Conservation (phyloP, 2,329 filamentous ascomycete genomes). For the Fusarium sp. region DNA sequence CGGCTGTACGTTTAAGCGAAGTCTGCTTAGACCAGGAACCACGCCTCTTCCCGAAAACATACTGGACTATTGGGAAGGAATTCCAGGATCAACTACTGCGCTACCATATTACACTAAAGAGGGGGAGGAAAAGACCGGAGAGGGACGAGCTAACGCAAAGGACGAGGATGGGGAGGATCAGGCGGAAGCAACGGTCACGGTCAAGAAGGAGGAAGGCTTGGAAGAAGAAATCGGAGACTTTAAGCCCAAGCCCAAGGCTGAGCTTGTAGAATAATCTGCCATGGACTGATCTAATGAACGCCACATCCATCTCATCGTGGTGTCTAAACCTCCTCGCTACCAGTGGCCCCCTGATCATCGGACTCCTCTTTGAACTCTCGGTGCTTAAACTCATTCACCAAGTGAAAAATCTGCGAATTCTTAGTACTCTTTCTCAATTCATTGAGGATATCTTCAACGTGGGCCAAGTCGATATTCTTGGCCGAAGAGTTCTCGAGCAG, state of each 20-base stretch:
- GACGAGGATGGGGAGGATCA: not conserved
- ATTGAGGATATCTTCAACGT: not conserved
- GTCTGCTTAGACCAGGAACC: not conserved
- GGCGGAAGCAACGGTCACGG: not conserved
- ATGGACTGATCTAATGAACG: too few species aligned
- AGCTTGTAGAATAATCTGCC: too few species aligned
- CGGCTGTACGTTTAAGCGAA: not conserved
- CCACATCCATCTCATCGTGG: too few species aligned
- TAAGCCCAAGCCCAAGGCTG: too few species aligned
- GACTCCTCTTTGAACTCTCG: not conserved
- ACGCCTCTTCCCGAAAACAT: not conserved
- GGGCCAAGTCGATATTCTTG: slow-evolving; percentile 2
- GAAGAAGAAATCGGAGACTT: not conserved
- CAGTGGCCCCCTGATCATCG: too few species aligned
- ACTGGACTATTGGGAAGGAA: not conserved
- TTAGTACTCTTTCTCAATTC: not conserved
- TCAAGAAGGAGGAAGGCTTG: not conserved
- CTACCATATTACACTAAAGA: not conserved
- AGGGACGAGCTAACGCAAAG: too few species aligned
- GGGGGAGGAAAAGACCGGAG: too few species aligned
- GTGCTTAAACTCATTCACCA: not conserved
- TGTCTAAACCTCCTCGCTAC: too few species aligned
- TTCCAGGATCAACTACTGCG: not conserved
- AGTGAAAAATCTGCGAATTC: not conserved
- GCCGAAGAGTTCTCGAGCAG: slow-evolving; percentile 7